Percentiles rank a stretch among this genome's conserved stretches.
phyloP scores from a whole-genome alignment of 176 grass and related monocot species.

The Oryza nivara region DNA sequence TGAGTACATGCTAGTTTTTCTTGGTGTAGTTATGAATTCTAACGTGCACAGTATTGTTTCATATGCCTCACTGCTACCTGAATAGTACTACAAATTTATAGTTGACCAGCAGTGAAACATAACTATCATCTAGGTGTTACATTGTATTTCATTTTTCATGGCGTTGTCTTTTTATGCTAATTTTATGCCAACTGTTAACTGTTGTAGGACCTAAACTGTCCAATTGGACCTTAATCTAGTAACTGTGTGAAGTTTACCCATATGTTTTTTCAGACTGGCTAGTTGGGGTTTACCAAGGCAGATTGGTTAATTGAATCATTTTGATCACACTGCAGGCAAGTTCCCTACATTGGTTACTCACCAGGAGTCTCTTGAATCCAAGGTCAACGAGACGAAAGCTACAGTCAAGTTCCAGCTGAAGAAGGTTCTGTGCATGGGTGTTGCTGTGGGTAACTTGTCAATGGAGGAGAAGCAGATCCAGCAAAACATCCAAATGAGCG shows the following conservation, averaged over 20 bases:
- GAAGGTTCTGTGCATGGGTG: slow-evolving; percentile 2
- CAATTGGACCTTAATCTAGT: too few species aligned
- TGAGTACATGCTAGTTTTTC: neutral
- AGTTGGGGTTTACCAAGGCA: neutral
- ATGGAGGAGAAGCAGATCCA: slow-evolving; percentile 8
- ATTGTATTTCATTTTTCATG: too few species aligned
- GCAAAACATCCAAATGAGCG: slow-evolving; percentile 3
- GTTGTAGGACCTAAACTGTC: too few species aligned
- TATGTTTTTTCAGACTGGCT: neutral
- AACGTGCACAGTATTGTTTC: neutral
- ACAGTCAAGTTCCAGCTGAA: neutral
- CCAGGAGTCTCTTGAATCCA: neutral
- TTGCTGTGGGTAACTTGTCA: neutral
- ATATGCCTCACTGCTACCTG: neutral
- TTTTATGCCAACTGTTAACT: too few species aligned
- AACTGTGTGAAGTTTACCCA: too few species aligned
- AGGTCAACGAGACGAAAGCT: neutral
- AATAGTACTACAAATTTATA: neutral
- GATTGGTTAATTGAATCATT: neutral
- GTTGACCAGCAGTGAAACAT: too few species aligned
- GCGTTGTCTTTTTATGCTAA: too few species aligned
- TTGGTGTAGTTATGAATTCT: neutral
- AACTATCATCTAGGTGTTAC: too few species aligned
- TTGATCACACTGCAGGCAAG: neutral
- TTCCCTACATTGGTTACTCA: slow-evolving; percentile 5